phyloP scores from a whole-genome alignment of 805 yeast genomes.

The Kluyveromyces starmeri region DNA sequence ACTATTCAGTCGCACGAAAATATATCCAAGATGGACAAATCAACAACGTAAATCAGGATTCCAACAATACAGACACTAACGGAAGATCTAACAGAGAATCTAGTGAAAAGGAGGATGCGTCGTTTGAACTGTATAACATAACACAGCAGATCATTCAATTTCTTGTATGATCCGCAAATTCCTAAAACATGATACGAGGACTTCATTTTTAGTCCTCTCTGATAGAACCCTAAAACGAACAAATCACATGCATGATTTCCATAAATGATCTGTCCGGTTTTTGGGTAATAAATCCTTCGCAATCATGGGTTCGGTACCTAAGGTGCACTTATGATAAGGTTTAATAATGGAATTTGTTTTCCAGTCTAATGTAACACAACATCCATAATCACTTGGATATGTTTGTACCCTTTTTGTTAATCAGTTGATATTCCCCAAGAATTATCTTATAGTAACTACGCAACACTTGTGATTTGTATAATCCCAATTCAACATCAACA shows the following conservation, averaged over 20 bases:
- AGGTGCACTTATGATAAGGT: too few relatives aligned
- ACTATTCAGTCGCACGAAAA: conserved; percentile 17
- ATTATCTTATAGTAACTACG: not conserved
- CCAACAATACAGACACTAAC: conserved; percentile 18
- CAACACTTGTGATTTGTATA: conserved; percentile 1
- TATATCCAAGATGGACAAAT: conserved; percentile 13
- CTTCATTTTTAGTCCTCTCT: too few relatives aligned
- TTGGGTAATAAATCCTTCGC: too few relatives aligned
- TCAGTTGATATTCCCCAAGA: not conserved
- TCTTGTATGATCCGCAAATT: conserved; percentile 8
- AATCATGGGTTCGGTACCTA: too few relatives aligned
- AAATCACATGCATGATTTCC: too few relatives aligned
- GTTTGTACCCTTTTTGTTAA: conserved; percentile 6
- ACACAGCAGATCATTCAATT: conserved; percentile 59
- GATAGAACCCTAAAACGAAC: too few relatives aligned
- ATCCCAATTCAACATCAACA: not conserved
- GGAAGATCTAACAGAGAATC: conserved; percentile 19
- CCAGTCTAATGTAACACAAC: conserved; percentile 61
- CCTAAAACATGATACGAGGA: too few relatives aligned
- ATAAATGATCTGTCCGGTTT: too few relatives aligned
- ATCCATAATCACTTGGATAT: conserved; percentile 52
- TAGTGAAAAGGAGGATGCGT: conserved; percentile 50
- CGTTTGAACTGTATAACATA: conserved; percentile 53
- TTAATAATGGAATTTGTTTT: too few relatives aligned
- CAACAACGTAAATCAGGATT: conserved; percentile 11